A percentile compares a stretch with the other conserved stretches of the same genome.
Conservation (phyloP, 345 rosid genomes). For the Ricinus communis region DNA sequence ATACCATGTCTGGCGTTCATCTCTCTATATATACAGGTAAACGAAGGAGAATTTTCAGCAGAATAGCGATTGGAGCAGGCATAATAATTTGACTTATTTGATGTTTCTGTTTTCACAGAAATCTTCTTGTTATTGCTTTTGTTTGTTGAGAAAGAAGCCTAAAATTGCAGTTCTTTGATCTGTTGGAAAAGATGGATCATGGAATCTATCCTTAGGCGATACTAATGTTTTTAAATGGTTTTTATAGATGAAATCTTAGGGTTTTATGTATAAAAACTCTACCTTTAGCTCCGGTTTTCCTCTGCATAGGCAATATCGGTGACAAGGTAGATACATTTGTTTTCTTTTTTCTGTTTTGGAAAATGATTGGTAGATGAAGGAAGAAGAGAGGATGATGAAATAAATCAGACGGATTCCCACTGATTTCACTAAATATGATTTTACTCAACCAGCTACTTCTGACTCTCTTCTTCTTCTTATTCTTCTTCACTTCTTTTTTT, state of each 20-base stretch:
- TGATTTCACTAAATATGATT: constrained; percentile 39
- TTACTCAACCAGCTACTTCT: constrained; percentile 48
- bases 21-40: no score
- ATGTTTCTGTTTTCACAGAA: no score
- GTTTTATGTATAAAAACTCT: no score
- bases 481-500: not conserved
- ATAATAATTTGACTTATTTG: no score
- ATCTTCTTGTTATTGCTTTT: no score
- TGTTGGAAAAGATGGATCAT: constrained; percentile 12
- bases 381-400: constrained; percentile 42
- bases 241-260: no score
- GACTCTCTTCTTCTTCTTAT: constrained; percentile 28
- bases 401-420: constrained; percentile 66
- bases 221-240: constrained; percentile 17
- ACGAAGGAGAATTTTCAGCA: no score
- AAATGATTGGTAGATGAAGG: not conserved
- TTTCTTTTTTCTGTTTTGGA: not conserved
- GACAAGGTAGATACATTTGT: constrained; percentile 47
- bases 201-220: constrained; percentile 59
- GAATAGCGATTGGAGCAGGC: no score
- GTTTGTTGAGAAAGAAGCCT: constrained; percentile 28
- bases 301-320: constrained; percentile 32
- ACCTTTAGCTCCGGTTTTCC: constrained; percentile 48
- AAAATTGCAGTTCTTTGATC: constrained; percentile 48
- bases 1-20: no score